These are phyloP conservation scores for Diaporthe helianthi DNA, from an alignment of 2,329 filamentous ascomycete genomes.

Conservation along the genomic window DNA sequence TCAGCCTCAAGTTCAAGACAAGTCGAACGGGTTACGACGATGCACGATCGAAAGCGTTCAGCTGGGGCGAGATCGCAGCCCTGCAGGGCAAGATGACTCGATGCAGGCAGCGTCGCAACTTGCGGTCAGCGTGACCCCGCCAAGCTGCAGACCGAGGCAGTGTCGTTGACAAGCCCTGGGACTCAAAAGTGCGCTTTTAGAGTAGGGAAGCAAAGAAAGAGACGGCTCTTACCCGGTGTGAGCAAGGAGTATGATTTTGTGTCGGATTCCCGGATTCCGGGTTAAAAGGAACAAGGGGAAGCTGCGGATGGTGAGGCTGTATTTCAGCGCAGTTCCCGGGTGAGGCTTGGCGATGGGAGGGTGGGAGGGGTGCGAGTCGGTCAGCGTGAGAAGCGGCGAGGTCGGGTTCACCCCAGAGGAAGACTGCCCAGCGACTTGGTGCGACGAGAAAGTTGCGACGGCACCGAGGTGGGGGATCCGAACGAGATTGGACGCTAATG, in stretches of 20 bases:
- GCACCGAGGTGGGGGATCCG: conserved; percentile 21
- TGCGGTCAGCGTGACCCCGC: conserved; percentile 32
- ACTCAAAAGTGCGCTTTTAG: neutral
- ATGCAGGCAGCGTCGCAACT: conserved; percentile 25
- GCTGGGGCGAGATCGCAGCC: conserved; percentile 10
- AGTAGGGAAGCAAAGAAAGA: neutral
- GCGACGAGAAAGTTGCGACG: conserved; percentile 24
- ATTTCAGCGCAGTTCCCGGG: conserved; percentile 17
- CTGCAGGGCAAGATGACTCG: conserved; percentile 18
- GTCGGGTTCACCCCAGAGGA: conserved; percentile 1
- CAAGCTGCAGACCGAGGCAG: conserved; percentile 14
- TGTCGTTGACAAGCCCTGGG: conserved; percentile 6
- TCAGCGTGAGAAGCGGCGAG: conserved; percentile 13
- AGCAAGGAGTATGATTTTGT: neutral
- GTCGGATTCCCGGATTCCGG: neutral
- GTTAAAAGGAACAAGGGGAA: conserved; percentile 14
- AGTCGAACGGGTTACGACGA: neutral
- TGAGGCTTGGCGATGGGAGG: conserved; percentile 27
- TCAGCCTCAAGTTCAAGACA: neutral
- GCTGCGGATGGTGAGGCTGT: conserved; percentile 30
- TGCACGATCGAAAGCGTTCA: neutral
- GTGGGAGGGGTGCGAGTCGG: conserved; percentile 28
- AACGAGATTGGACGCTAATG: neutral
- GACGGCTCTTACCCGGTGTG: neutral
- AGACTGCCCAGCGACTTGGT: conserved; percentile 25